phyloP scores from a whole-genome alignment of 2,329 filamentous ascomycete genomes.

The Trichoderma koningii region DNA sequence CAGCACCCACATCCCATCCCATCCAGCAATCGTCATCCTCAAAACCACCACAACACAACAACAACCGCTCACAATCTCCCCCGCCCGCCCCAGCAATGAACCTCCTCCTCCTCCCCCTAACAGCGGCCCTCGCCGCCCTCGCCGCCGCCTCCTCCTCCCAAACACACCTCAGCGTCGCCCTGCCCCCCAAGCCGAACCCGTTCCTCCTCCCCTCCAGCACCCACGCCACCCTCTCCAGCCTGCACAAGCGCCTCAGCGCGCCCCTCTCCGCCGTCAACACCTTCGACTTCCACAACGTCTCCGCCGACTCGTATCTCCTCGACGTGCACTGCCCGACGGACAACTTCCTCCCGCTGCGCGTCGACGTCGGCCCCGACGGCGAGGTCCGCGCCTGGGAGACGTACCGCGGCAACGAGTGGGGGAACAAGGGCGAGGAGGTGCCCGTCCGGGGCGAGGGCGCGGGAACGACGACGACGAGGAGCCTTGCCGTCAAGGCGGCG shows the following conservation, averaged over 20 bases:
- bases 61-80: background rate
- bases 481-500: slow-evolving; percentile 63
- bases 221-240: slow-evolving; percentile 60
- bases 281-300: slow-evolving; percentile 75
- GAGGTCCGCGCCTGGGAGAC: slow-evolving; percentile 75
- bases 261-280: slow-evolving; percentile 68
- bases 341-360: slow-evolving; percentile 74
- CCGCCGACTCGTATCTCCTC: slow-evolving; percentile 74
- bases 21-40: slow-evolving; percentile 6
- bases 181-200: slow-evolving; percentile 54
- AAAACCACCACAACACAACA: background rate
- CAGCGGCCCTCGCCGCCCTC: slow-evolving; percentile 40
- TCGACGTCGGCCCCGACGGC: slow-evolving; percentile 63
- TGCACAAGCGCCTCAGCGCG: slow-evolving; percentile 49
- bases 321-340: slow-evolving; percentile 76
- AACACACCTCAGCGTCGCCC: slow-evolving; percentile 46
- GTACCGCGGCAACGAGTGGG: slow-evolving; percentile 86
- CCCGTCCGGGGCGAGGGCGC: slow-evolving; percentile 42
- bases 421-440: slow-evolving; percentile 72
- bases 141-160: slow-evolving; percentile 32
- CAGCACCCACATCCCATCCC: background rate
- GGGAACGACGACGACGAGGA: slow-evolving; percentile 37
- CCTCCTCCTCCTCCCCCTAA: slow-evolving; percentile 6
- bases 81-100: slow-evolving; percentile 7
- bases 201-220: slow-evolving; percentile 63